Percentiles rank a stretch among this genome's conserved stretches.
Conservation (phyloP, 139 green algal species). For the Edaphochlamys debaryana region DNA sequence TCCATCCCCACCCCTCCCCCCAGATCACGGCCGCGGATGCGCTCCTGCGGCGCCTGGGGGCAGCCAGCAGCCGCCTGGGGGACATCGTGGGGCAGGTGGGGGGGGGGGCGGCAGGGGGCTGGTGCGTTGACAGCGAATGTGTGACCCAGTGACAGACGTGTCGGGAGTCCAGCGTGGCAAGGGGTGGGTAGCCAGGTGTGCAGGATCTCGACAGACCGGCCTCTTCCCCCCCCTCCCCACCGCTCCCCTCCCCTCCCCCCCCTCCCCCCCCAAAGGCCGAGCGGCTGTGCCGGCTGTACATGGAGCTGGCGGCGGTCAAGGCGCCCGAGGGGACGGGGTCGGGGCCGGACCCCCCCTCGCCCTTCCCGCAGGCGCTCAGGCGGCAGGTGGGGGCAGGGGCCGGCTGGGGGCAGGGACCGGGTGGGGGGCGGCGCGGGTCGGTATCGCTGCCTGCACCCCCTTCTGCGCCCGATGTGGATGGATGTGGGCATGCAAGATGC, state of each 20-base stretch:
- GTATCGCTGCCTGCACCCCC: too few species aligned
- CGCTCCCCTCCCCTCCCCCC: not conserved
- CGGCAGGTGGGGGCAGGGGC: constrained; percentile 7
- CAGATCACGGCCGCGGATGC: constrained; percentile 28
- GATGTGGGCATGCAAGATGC: too few species aligned
- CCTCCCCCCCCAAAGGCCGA: constrained; percentile 4
- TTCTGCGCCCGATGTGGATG: too few species aligned
- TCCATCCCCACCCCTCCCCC: not conserved
- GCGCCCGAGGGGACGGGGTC: too few species aligned
- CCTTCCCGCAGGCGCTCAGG: not conserved
- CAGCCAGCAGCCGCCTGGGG: not conserved
- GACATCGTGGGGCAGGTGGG: constrained; percentile 15
- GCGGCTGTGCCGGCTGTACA: constrained; percentile 76
- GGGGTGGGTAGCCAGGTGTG: too few species aligned
- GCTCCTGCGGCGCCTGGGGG: constrained; percentile 27
- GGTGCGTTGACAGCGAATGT: too few species aligned
- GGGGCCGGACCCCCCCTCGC: not conserved
- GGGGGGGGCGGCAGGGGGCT: not conserved
- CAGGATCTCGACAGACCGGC: too few species aligned
- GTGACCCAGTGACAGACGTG: too few species aligned
- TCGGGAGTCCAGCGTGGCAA: too few species aligned
- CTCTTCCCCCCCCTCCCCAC: not conserved
- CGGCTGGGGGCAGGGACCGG: not conserved
- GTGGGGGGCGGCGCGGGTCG: too few species aligned
- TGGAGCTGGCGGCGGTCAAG: constrained; percentile 72